A percentile compares a stretch with the other conserved stretches of the same genome.
These are phyloP conservation scores for Trichoderma simmonsii DNA, from an alignment of 2,329 filamentous ascomycete species.

Conservation along the genomic window DNA sequence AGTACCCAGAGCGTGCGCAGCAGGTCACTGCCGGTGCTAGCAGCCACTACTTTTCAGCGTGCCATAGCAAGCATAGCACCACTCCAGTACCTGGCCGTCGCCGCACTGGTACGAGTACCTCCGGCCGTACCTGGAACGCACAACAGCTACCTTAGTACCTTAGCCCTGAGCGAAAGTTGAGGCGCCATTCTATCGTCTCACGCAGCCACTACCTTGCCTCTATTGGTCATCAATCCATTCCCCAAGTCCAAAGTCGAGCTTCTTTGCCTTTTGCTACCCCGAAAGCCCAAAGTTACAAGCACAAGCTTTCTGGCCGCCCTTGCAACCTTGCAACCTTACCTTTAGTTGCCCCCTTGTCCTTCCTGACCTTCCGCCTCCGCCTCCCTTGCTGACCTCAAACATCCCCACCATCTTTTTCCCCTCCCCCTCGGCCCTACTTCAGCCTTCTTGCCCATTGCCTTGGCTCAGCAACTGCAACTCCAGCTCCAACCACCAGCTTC, in stretches of 20 bases:
- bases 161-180: background rate
- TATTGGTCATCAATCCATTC: constrained; percentile 10
- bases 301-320: constrained; percentile 20
- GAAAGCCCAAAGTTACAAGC: background rate
- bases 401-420: constrained; percentile 13
- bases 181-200: background rate
- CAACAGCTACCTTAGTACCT: background rate
- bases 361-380: constrained; percentile 24
- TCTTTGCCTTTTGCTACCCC: background rate
- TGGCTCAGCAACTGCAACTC: constrained; percentile 8
- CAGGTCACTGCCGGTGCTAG: background rate
- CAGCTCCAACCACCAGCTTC: background rate
- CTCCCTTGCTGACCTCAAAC: constrained; percentile 22
- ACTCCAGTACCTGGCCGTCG: background rate
- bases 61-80: background rate
- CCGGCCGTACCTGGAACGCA: constrained; percentile 8
- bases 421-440: constrained; percentile 19
- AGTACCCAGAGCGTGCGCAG: background rate
- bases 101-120: background rate
- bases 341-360: constrained; percentile 19
- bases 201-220: background rate
- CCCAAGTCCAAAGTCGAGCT: background rate
- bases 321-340: constrained; percentile 20
- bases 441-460: constrained; percentile 16
- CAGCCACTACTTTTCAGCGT: background rate